Evolutionary conservation across 1,139 yeast genomes (phyloP).

Genomic region (Nakaseomyces bracarensis): DNA sequence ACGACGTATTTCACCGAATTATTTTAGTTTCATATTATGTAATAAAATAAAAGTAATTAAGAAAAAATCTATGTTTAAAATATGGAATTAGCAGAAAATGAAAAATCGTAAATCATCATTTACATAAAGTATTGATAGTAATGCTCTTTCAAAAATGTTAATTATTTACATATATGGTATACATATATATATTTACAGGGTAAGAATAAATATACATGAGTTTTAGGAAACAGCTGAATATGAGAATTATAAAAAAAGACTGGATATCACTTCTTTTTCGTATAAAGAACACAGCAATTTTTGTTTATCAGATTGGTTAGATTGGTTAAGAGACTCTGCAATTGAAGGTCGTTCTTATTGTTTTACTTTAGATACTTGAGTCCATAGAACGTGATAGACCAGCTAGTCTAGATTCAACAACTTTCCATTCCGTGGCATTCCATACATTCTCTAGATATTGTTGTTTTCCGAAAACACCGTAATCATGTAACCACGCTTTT

Average conservation of each 20-base stretch:
- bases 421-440: slow-evolving; percentile 66
- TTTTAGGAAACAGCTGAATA: neutral
- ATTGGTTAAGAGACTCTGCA: too few species aligned
- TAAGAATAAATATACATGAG: slow-evolving; percentile 1
- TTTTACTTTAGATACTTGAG: neutral
- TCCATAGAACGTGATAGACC: slow-evolving; percentile 4
- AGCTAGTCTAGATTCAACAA: slow-evolving; percentile 43
- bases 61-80: too few species aligned
- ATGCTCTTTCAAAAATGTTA: neutral
- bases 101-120: too few species aligned
- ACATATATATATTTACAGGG: slow-evolving; percentile 4
- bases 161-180: slow-evolving; percentile 1
- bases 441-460: slow-evolving; percentile 59
- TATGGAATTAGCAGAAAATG: too few species aligned
- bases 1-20: too few species aligned
- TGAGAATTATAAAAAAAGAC: too few species aligned
- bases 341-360: neutral
- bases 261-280: too few species aligned
- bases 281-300: too few species aligned
- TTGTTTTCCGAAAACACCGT: slow-evolving; percentile 68
- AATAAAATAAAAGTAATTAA: neutral
- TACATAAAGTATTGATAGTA: too few species aligned
- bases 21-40: too few species aligned
- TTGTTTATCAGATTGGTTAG: too few species aligned
- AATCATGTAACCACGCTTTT: slow-evolving; percentile 58